These are phyloP conservation scores for Furcasterigmium furcatum DNA, from an alignment of 2,329 filamentous ascomycete genomes.

Conservation along the genomic window DNA sequence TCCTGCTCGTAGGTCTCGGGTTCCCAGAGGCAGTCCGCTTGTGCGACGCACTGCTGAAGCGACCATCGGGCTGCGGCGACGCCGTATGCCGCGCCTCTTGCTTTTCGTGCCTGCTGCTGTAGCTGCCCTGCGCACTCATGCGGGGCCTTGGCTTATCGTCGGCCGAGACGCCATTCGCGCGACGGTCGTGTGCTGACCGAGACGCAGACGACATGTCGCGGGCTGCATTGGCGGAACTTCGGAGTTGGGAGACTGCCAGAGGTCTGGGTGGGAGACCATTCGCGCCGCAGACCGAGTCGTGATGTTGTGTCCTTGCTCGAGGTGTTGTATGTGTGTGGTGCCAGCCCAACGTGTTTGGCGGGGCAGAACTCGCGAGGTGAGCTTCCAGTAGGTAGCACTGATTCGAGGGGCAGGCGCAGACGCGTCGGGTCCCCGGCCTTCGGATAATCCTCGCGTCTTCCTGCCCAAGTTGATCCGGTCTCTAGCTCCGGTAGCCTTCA, in stretches of 20 bases:
- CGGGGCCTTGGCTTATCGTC: conserved; percentile 25
- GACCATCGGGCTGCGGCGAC: conserved; percentile 27
- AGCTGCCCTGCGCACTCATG: conserved; percentile 23
- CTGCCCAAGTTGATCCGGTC: conserved; percentile 1
- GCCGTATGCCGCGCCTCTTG: conserved; percentile 32
- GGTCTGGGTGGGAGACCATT: not conserved
- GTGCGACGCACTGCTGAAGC: conserved; percentile 41
- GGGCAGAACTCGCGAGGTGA: conserved; percentile 2
- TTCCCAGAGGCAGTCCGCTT: conserved; percentile 58
- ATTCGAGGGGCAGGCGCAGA: not conserved
- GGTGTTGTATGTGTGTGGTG: not conserved
- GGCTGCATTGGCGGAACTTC: conserved; percentile 28
- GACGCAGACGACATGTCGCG: conserved; percentile 37
- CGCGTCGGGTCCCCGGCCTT: too few species aligned
- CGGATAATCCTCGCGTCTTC: conserved; percentile 2
- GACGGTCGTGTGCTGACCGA: conserved; percentile 36
- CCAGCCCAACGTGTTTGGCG: conserved; percentile 1
- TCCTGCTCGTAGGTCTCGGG: conserved; percentile 45
- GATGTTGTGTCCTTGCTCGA: conserved; percentile 2
- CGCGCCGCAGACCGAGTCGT: conserved; percentile 5
- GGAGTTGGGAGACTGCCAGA: not conserved
- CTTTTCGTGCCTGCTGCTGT: conserved; percentile 26
- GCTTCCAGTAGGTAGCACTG: not conserved
- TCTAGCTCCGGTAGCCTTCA: not conserved
- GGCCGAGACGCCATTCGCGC: conserved; percentile 35